Evolutionary conservation across 2,329 filamentous ascomycete species (phyloP), one percentile per base, ranked within the genome.

Genomic region (Xylariaceae sp.): DNA sequence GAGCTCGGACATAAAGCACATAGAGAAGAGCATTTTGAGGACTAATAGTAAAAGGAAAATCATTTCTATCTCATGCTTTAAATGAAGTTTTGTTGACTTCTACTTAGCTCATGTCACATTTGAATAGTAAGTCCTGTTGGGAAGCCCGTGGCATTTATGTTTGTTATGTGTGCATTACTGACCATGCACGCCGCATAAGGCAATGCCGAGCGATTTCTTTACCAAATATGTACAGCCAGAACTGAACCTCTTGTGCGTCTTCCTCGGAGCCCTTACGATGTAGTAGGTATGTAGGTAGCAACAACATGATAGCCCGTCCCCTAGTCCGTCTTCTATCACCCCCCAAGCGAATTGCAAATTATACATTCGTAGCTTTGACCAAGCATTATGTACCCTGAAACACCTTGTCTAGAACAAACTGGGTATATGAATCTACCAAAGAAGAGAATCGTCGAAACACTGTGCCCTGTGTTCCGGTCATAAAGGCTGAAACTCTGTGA

Each of bases 351-450:
- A 36, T 14, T 36, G 12, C 12, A 36, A 36, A 62, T 57, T 60
- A 64, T 53, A 60, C 52, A 50, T 49, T 58, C 58, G 54, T 52
- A 49, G 53, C 58, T 61, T 63, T 65, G 62, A 64, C 63, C 62
- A 55, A 58, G 47, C 56, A 57, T 52, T 62, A 61, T 58, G 49
- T 49, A 47, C 58, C 50, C 58, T 51, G 40, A 62, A 66, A 67
- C 61, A 63, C 62, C 63, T 58, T 53, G 54, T 51, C 39, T 58
- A 56, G 54, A 54, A 56, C 62, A 60, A 58, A 58, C 67, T 12
- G 54, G 70, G 70, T 73, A 72, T 73, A 72, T 69, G 66, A 58
- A 66, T 66, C 62, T 60, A 64, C 63, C 54, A 63, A 63, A 59
- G 64, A 68, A 68, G 64, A 56, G 59, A 68, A 68, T 14, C 22